A percentile compares a stretch with the other conserved stretches of the same genome.
Evolutionary conservation across 495 filamentous ascomycete species (phyloP).

Genomic region (Chlorociboria aeruginascens): DNA sequence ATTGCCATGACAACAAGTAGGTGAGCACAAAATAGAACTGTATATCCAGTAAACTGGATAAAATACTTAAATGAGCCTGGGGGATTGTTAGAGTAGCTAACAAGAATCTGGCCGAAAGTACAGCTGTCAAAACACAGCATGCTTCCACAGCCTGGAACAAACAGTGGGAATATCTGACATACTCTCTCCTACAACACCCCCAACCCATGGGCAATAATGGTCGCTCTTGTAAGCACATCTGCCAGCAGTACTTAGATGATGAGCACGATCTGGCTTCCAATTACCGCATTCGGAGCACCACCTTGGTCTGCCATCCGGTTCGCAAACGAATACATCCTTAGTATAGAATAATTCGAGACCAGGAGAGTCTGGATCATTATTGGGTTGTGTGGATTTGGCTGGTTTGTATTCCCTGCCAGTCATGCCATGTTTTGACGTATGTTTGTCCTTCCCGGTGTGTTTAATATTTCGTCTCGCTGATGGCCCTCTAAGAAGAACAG

Average conservation of each 20-base stretch:
- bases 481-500: too few species aligned
- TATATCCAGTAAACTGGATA: slow-evolving; percentile 69
- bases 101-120: too few species aligned
- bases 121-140: too few species aligned
- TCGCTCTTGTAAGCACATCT: slow-evolving; percentile 84
- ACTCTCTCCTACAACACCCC: slow-evolving; percentile 74
- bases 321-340: slow-evolving; percentile 72
- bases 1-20: slow-evolving; percentile 46
- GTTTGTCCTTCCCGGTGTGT: too few species aligned
- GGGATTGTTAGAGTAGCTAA: too few species aligned
- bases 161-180: slow-evolving; percentile 12
- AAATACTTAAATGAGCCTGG: slow-evolving; percentile 62
- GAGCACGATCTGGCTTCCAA: slow-evolving; percentile 75
- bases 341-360: slow-evolving; percentile 53
- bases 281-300: slow-evolving; percentile 72
- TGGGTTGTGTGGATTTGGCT: slow-evolving; percentile 6
- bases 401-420: slow-evolving; percentile 12
- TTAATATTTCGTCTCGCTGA: too few species aligned
- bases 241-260: slow-evolving; percentile 72
- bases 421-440: slow-evolving; percentile 6
- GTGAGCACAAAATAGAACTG: slow-evolving; percentile 52
- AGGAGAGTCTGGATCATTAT: slow-evolving; percentile 32
- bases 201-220: slow-evolving; percentile 93
- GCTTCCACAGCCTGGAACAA: too few species aligned
- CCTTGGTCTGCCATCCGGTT: slow-evolving; percentile 61